Base-by-base conservation (phyloP, 176 grass and related monocot genomes). In the Calamus simplicifolius region DNA sequence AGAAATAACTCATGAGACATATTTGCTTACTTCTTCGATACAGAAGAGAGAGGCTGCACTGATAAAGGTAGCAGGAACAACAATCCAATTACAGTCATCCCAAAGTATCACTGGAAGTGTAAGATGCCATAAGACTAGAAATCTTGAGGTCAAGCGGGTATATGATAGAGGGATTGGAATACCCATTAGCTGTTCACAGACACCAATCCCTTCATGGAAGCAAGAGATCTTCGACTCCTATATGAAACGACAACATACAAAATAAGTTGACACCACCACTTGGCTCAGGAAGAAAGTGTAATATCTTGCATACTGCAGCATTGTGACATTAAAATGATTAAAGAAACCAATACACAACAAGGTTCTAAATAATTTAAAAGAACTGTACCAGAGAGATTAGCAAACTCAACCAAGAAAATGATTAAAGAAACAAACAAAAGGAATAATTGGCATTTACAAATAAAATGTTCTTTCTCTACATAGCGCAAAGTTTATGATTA, bases 41-140 rank as follows among this genome's bases (percentile, higher is more conserved):
- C 87, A 97, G 87, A 97, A 97, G 27, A 97, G 71, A 43, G 79
- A 92, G 25, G 87, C 81, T 7, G 93, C 93, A 75, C 87, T 98
- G 67, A 98, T 67, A 63, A 98, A 98, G 27, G 93, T 98, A 58
- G 87, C 93, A 48, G 93, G 93, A 56, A 98, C 56, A 27, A 92
- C 93, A 19, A 92, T 92, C 93, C 93, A 92, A 74, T 88, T 88
- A 29, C 93, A 92, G 65, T 98, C 93, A 5, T 82, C 70, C 93
- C 93, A 98, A 16, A 98, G 84, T 78, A 98, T 92, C 13, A 92
- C 66, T 10, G 87, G 93, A 71, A 98, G 84, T 0, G 84, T 92
- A 67, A 98, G 87, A 80, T 92, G 93, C 93, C 93, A 98, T 4
- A 98, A 76, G 55, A 92, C 84, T 60, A 98, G 87, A 78, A 98